Evolutionary conservation across 306 rosid species (phyloP).

Genomic region (Crataegus laevigata): DNA sequence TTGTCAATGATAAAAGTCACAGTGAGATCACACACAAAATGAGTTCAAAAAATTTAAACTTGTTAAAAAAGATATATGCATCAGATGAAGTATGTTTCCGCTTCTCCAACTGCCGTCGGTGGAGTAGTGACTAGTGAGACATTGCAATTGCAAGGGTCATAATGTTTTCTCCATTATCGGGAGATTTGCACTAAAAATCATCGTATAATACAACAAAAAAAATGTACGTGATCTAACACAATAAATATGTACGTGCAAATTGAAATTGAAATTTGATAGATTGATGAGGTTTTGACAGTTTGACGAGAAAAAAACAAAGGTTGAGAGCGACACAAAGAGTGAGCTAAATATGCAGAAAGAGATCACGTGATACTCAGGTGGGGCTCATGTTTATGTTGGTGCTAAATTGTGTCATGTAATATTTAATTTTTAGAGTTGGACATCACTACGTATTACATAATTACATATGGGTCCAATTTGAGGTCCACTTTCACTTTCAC

Average conservation of each 20-base stretch:
- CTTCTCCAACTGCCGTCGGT: neutral
- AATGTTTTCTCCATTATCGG: neutral
- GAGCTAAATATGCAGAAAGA: neutral
- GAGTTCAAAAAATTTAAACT: neutral
- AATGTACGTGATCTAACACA: neutral
- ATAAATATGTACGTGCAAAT: neutral
- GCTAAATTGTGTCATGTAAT: neutral
- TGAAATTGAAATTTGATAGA: neutral
- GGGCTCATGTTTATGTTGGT: neutral
- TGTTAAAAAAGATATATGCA: too few relatives aligned
- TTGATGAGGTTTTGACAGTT: neutral
- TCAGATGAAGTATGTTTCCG: too few relatives aligned
- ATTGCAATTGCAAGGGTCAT: neutral
- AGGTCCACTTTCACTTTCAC: too few relatives aligned
- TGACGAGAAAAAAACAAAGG: too few relatives aligned
- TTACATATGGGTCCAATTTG: too few relatives aligned
- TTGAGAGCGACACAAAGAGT: neutral
- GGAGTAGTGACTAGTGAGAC: neutral
- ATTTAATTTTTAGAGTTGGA: too few relatives aligned
- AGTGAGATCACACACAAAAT: too few relatives aligned
- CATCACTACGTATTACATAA: too few relatives aligned
- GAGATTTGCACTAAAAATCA: neutral
- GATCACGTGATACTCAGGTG: conserved; percentile 4
- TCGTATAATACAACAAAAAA: neutral
- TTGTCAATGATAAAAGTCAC: too few relatives aligned